A percentile compares a stretch with the other conserved stretches of the same genome.
Evolutionary conservation across 1,139 yeast genomes (phyloP).

Genomic region (Yarrowia galli): DNA sequence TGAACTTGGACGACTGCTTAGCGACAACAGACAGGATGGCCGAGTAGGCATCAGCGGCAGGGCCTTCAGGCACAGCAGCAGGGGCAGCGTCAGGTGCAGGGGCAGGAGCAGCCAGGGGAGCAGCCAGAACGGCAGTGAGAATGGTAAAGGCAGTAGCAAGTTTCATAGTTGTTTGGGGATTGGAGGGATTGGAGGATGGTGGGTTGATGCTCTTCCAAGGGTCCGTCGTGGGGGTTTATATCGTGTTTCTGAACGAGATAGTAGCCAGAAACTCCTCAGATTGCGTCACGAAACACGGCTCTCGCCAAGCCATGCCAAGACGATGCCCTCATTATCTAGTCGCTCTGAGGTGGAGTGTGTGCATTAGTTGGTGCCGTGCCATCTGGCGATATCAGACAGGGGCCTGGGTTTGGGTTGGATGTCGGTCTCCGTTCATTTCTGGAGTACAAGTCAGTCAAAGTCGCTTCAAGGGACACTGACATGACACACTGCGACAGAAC

Average conservation of each 20-base stretch:
- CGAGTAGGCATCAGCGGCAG: slow-evolving; percentile 29
- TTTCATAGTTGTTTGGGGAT: not conserved
- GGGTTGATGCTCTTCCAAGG: slow-evolving; percentile 11
- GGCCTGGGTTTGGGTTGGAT: slow-evolving; percentile 25
- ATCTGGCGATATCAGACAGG: slow-evolving; percentile 21
- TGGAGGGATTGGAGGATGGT: slow-evolving; percentile 1
- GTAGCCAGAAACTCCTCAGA: not conserved
- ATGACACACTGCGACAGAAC: not conserved
- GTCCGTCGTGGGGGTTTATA: slow-evolving; percentile 12
- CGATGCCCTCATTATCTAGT: slow-evolving; percentile 8
- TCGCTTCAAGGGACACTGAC: not conserved
- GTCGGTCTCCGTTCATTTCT: not conserved
- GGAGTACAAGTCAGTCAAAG: not conserved
- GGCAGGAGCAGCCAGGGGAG: slow-evolving; percentile 27
- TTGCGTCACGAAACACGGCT: slow-evolving; percentile 28
- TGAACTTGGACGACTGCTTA: slow-evolving; percentile 22
- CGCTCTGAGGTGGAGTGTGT: slow-evolving; percentile 14
- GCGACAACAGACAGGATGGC: slow-evolving; percentile 19
- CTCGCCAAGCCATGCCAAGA: slow-evolving; percentile 36
- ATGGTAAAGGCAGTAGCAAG: slow-evolving; percentile 23
- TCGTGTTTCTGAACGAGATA: not conserved
- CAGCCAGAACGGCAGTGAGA: slow-evolving; percentile 26
- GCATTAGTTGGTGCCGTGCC: slow-evolving; percentile 35
- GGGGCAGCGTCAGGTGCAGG: slow-evolving; percentile 23
- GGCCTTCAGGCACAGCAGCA: slow-evolving; percentile 13